Evolutionary conservation across 1,284 basidiomycete genomes (phyloP).

Genomic region (Ustilago shanxiensis): DNA sequence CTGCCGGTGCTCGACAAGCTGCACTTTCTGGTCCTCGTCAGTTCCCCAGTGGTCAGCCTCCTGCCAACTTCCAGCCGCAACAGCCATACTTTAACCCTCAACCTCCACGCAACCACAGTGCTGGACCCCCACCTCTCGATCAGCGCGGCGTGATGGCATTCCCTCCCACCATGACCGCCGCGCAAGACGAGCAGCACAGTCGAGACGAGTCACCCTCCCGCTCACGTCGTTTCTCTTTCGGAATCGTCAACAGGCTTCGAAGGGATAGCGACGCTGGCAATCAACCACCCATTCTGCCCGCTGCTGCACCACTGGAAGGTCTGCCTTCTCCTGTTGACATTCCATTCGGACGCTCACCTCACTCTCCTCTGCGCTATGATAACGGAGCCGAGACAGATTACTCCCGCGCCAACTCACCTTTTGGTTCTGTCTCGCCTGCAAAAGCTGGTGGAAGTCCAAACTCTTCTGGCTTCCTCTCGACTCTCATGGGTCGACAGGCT

Average conservation of each 20-base stretch:
- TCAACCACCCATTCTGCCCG: conserved; percentile 5
- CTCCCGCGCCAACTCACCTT: conserved; percentile 48
- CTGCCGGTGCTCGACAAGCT: conserved; percentile 18
- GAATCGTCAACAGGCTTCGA: conserved; percentile 16
- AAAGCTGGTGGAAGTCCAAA: conserved; percentile 25
- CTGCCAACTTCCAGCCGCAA: conserved; percentile 1
- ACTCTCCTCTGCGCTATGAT: conserved; percentile 30
- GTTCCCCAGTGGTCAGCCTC: conserved; percentile 22
- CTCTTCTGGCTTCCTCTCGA: conserved; percentile 42
- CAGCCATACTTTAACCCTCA: conserved; percentile 3
- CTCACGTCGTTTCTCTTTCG: conserved; percentile 41
- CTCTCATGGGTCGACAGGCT: conserved; percentile 19
- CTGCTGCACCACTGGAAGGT: conserved; percentile 44
- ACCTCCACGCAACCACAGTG: conserved; percentile 11
- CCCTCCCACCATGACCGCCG: conserved; percentile 21
- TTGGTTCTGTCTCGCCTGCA: conserved; percentile 52
- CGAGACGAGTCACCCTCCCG: conserved; percentile 30
- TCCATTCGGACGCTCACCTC: conserved; percentile 32
- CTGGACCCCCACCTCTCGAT: conserved; percentile 9
- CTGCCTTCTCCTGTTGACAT: conserved; percentile 55
- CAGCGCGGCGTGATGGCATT: conserved; percentile 17
- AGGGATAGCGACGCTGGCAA: conserved; percentile 26
- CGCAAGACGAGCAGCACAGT: conserved; percentile 10
- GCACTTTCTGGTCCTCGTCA: conserved; percentile 37
- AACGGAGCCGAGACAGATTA: conserved; percentile 41